Conservation (phyloP, 192 early-diverging fungal genomes). For the Gaertneriomyces sp. region DNA sequence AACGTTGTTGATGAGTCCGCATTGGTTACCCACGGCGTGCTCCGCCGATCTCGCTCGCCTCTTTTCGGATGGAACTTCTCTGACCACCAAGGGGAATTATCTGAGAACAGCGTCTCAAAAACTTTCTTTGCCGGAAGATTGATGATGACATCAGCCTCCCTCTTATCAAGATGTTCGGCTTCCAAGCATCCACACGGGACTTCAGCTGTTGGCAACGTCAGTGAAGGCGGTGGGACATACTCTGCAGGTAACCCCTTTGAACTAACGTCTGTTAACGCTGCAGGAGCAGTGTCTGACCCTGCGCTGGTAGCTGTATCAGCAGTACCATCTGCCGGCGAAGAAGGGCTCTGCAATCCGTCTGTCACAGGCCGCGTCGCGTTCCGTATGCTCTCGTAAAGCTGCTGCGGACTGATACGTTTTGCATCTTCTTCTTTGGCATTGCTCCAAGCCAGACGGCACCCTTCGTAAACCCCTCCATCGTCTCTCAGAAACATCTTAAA, state of each 20-base stretch:
- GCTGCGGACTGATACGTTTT: too few species aligned
- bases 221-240: constrained; percentile 47
- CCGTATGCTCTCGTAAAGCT: too few species aligned
- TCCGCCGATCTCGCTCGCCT: constrained; percentile 35
- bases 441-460: too few species aligned
- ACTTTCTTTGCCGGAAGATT: constrained; percentile 53
- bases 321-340: background rate
- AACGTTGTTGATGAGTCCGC: too few species aligned
- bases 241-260: background rate
- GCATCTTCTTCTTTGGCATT: too few species aligned
- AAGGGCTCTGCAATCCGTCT: background rate
- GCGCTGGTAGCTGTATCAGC: background rate
- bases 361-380: too few species aligned
- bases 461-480: too few species aligned
- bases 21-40: background rate
- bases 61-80: constrained; percentile 46
- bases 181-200: constrained; percentile 53
- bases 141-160: constrained; percentile 53
- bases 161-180: constrained; percentile 64
- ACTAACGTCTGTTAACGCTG: background rate
- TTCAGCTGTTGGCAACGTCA: constrained; percentile 47
- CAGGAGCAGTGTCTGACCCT: background rate
- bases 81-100: constrained; percentile 42
- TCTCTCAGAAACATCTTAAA: too few species aligned
- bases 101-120: constrained; percentile 59